A percentile compares a stretch with the other conserved stretches of the same genome.
Conservation (phyloP, 495 filamentous ascomycete species). For the Tuber aestivum region DNA sequence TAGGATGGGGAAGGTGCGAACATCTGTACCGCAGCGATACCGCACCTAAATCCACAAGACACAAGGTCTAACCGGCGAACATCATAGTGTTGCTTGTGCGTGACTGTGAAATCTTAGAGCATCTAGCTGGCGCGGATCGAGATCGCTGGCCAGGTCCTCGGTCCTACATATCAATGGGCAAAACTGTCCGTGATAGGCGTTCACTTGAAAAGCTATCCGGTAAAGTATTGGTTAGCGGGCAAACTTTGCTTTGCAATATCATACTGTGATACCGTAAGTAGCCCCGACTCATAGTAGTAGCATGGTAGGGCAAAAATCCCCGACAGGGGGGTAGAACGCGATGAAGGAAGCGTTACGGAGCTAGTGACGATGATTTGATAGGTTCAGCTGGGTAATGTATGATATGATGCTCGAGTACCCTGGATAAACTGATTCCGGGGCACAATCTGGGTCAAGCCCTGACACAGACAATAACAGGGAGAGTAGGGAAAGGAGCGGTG, state of each 20-base stretch:
- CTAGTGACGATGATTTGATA: not conserved
- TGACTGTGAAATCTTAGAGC: not conserved
- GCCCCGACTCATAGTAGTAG: not conserved
- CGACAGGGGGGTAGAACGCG: not conserved
- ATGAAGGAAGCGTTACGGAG: not conserved
- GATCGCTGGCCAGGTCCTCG: not conserved
- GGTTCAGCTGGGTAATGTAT: not conserved
- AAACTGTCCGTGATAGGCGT: not conserved
- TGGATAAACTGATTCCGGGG: not conserved
- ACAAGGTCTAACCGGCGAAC: not conserved
- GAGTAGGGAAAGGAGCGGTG: not conserved
- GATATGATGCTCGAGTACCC: too few relatives aligned
- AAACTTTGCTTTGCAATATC: not conserved
- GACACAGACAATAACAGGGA: not conserved
- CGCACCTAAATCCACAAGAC: not conserved
- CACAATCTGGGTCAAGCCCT: not conserved
- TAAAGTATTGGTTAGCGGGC: not conserved
- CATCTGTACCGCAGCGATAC: not conserved
- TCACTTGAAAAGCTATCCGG: not conserved
- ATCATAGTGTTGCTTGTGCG: not conserved
- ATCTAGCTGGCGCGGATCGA: not conserved
- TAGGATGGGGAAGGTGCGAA: not conserved
- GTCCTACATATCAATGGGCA: not conserved
- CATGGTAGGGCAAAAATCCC: not conserved
- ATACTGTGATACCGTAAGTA: not conserved